Percentiles rank a stretch among this genome's conserved stretches.
These are phyloP conservation scores for Boletus tylopilopsis DNA, from an alignment of 768 basidiomycete species.

Conservation along the genomic window DNA sequence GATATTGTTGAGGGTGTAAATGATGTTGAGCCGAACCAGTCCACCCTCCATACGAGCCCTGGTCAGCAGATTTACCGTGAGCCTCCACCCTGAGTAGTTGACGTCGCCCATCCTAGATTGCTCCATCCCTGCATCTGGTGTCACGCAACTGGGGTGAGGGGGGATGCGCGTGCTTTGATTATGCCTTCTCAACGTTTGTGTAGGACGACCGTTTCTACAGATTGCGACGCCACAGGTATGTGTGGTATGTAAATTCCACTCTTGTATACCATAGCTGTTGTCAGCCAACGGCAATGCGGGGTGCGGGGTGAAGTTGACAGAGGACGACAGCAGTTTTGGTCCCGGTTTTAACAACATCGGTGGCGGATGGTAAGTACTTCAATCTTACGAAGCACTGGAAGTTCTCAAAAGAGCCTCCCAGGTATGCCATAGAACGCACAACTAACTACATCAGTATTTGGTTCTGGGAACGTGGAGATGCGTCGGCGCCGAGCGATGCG, in stretches of 20 bases:
- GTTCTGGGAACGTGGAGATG: constrained; percentile 37
- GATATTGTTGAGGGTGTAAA: constrained; percentile 45
- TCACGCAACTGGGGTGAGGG: constrained; percentile 26
- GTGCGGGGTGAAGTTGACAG: constrained; percentile 32
- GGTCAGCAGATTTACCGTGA: constrained; percentile 26
- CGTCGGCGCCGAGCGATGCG: constrained; percentile 34
- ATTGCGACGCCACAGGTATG: constrained; percentile 25
- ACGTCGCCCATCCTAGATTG: constrained; percentile 15
- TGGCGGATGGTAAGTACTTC: constrained; percentile 38
- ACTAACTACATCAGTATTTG: constrained; percentile 34
- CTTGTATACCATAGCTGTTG: too few species aligned
- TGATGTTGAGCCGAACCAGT: constrained; percentile 46
- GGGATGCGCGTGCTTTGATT: too few species aligned
- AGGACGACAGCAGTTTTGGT: constrained; percentile 26
- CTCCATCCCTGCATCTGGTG: constrained; percentile 22
- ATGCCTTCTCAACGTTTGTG: background rate
- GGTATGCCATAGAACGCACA: constrained; percentile 40
- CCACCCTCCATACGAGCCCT: constrained; percentile 54
- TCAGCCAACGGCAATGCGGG: constrained; percentile 34
- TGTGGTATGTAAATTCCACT: background rate
- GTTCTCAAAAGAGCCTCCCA: background rate
- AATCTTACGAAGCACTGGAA: background rate
- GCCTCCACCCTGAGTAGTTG: background rate
- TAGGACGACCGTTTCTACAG: constrained; percentile 19
- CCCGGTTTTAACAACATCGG: constrained; percentile 30